A percentile compares a stretch with the other conserved stretches of the same genome.
These are phyloP conservation scores for Aphanomyces euteiches DNA, from an alignment of 352 stramenopile genomes.

Conservation along the genomic window DNA sequence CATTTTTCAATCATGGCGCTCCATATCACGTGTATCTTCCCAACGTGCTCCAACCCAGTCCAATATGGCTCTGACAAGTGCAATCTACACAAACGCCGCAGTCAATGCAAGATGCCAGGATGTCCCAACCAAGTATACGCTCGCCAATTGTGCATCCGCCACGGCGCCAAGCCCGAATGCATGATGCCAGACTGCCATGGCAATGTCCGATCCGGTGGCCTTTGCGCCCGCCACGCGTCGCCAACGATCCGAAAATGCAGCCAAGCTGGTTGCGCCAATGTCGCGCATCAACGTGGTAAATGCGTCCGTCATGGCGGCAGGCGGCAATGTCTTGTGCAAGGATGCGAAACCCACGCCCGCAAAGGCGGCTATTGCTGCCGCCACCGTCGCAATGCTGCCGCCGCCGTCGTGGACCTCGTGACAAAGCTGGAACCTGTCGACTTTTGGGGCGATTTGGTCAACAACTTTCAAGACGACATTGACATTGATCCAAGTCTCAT, in stretches of 20 bases:
- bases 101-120: neutral
- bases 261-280: neutral
- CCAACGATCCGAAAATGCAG: constrained; percentile 5
- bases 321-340: neutral
- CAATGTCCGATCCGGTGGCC: constrained; percentile 57
- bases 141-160: constrained; percentile 17
- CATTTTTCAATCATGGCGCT: no score
- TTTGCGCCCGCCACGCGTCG: constrained; percentile 56
- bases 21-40: neutral
- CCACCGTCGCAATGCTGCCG: neutral
- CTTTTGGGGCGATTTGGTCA: no score
- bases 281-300: neutral
- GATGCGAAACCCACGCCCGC: neutral
- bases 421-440: no score
- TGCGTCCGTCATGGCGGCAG: constrained; percentile 15
- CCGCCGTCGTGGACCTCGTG: no score
- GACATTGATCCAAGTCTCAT: no score
- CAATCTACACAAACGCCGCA: constrained; percentile 20
- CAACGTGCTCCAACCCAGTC: constrained; percentile 14
- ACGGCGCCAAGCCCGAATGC: constrained; percentile 4
- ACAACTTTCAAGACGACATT: no score
- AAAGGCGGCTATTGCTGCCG: neutral
- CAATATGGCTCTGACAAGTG: neutral
- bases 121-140: constrained; percentile 26
- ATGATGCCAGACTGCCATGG: constrained; percentile 54